Conservation (phyloP, 306 rosid genomes). For the Ziziphus jujuba region DNA sequence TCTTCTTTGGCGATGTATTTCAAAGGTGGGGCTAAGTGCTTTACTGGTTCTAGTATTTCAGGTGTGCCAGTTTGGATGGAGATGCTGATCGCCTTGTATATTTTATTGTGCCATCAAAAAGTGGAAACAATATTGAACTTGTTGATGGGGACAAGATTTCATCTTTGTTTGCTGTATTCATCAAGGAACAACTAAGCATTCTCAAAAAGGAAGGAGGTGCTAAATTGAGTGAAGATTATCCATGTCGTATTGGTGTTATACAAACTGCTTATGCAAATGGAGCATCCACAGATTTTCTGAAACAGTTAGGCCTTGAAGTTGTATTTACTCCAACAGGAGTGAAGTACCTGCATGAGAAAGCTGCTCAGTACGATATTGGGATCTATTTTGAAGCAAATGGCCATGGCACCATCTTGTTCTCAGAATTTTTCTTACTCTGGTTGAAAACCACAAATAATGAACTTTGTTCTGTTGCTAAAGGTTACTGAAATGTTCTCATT, state of each 20-base stretch:
- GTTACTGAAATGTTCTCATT: slow-evolving; percentile 33
- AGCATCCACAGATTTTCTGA: slow-evolving; percentile 80
- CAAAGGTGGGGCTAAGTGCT: slow-evolving; percentile 15
- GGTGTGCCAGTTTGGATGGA: slow-evolving; percentile 98
- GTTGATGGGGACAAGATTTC: slow-evolving; percentile 94
- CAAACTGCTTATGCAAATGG: slow-evolving; percentile 98
- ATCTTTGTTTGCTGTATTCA: slow-evolving; percentile 74
- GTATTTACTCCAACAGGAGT: slow-evolving; percentile 86
- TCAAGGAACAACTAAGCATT: slow-evolving; percentile 70
- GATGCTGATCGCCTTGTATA: slow-evolving; percentile 96
- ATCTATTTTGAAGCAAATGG: slow-evolving; percentile 99
- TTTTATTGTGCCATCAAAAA: slow-evolving; percentile 55
- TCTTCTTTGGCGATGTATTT: neutral
- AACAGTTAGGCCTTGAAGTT: slow-evolving; percentile 74
- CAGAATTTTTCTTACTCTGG: slow-evolving; percentile 57
- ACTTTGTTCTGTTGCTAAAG: slow-evolving; percentile 52
- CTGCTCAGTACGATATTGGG: slow-evolving; percentile 75
- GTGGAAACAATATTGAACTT: slow-evolving; percentile 58
- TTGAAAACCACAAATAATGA: slow-evolving; percentile 44
- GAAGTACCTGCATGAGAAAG: slow-evolving; percentile 85
- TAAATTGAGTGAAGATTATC: slow-evolving; percentile 28
- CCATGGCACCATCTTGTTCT: slow-evolving; percentile 88
- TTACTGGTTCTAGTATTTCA: slow-evolving; percentile 60
- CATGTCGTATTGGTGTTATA: slow-evolving; percentile 64
- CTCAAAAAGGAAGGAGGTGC: slow-evolving; percentile 43